Evolutionary conservation across 169 alveolate species (phyloP), one percentile per base, ranked within the genome.

Genomic region (Eimeria sp.): DNA sequence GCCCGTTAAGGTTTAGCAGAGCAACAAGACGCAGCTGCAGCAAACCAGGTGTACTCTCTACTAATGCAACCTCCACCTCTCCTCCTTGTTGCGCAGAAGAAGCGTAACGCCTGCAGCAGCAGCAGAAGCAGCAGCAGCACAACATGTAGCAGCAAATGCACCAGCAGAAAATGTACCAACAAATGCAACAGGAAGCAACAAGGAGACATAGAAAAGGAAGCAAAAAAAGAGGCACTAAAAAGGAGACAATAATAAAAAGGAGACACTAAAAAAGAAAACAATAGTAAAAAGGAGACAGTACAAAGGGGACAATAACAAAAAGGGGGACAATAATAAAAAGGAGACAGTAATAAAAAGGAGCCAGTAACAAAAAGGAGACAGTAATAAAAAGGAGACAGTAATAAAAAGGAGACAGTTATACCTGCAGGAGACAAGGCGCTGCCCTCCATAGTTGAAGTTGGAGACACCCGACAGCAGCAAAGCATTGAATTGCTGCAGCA

Each of bases 21-120:
- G 90, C 90, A 7, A 82, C 90, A 16, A 82, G 72, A 7, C 90
- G 90, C 90, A 82, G 73, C 90, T 51, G 72, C 90, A 82, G 18
- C 34, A 49, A 70, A 25, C 90, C 90, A 25, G 90, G 54, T 25
- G 73, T 54, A 10, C 51, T 72, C 25, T 82, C 90, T 20, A 51
- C 72, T 6, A 82, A 51, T 9, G 91, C 91, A 14, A 30, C 75
- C 54, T 83, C 91, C n/a, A 57, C 91, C 43, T 83, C 91, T 16
- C 76, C 91, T 14, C 76, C 91, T 43, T 83, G 70, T 40, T 57
- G 70, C 57, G 54, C 90, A 10, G 90, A 82, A 10, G 90, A 82
- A 4, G 90, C 90, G 25, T 82, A 82, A 27, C 90, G 67, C 70
- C 90, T 82, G 90, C 18, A 27, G 90, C 90, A 82, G 63, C 87